Evolutionary conservation across 106 monocot species (phyloP).

Genomic region (Phalaenopsis equestris): DNA sequence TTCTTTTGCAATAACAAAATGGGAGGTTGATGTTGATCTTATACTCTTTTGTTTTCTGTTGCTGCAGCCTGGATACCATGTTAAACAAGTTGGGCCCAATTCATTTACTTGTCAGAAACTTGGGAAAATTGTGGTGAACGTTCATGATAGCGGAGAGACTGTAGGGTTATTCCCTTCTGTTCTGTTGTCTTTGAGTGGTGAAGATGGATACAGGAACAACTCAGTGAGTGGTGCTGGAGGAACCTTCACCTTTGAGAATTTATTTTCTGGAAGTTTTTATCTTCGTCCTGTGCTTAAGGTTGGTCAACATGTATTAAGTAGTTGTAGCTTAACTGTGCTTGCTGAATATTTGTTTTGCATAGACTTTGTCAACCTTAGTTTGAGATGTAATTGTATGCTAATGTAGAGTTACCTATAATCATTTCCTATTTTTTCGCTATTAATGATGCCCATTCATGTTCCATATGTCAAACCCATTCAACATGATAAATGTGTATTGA

Average conservation of each 20-base stretch:
- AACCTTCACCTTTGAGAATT: conserved; percentile 58
- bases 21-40: conserved; percentile 4
- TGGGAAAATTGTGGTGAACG: conserved; percentile 66
- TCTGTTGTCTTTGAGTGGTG: conserved; percentile 91
- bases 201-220: conserved; percentile 96
- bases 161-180: conserved; percentile 67
- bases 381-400: not conserved
- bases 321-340: not conserved
- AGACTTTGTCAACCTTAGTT: not conserved
- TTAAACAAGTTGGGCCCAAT: conserved; percentile 53
- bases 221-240: conserved; percentile 74
- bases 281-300: conserved; percentile 97
- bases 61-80: conserved; percentile 76
- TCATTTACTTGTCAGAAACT: conserved; percentile 86
- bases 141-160: conserved; percentile 38
- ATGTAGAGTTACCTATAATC: not conserved
- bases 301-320: not conserved
- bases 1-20: not conserved
- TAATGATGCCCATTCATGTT: no score
- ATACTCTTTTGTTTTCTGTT: conserved; percentile 6
- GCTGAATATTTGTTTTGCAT: not conserved
- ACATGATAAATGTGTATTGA: no score
- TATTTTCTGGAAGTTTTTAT: conserved; percentile 97
- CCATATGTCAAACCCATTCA: no score
- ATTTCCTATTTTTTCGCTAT: not conserved